phyloP scores from a whole-genome alignment of 2,329 filamentous ascomycete species.

The Exophiala xenobiotica region DNA sequence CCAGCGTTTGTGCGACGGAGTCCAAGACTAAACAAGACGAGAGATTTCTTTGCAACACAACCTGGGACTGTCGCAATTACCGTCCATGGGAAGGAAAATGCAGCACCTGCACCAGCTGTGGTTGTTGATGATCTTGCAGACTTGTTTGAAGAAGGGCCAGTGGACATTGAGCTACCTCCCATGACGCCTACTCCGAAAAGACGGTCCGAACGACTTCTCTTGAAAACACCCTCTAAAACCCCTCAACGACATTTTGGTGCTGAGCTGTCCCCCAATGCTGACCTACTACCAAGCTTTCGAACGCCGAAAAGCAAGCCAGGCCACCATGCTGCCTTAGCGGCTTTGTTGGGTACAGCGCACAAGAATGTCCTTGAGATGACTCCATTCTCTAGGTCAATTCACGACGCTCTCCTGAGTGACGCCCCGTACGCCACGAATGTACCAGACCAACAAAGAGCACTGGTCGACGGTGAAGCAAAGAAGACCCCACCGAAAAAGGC shows the following conservation, averaged over 20 bases:
- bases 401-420: conserved; percentile 26
- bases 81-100: conserved; percentile 59
- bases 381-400: conserved; percentile 29
- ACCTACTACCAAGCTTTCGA: conserved; percentile 20
- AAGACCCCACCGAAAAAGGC: conserved; percentile 43
- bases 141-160: conserved; percentile 64
- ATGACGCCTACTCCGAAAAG: conserved; percentile 34
- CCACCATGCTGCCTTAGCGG: conserved; percentile 20
- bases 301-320: conserved; percentile 25
- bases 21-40: conserved; percentile 31
- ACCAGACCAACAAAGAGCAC: conserved; percentile 9
- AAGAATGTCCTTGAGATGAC: conserved; percentile 29
- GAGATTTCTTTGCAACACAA: conserved; percentile 26
- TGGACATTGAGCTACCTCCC: conserved; percentile 38
- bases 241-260: conserved; percentile 29
- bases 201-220: conserved; percentile 29
- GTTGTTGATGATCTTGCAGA: conserved; percentile 56
- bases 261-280: conserved; percentile 35
- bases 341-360: conserved; percentile 23
- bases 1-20: conserved; percentile 30
- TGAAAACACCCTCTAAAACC: conserved; percentile 31
- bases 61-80: conserved; percentile 40
- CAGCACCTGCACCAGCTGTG: conserved; percentile 39
- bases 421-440: conserved; percentile 8
- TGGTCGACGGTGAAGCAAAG: conserved; percentile 39